Base-by-base conservation (phyloP, 352 stramenopile genomes). In the Phytophthora sp. region DNA sequence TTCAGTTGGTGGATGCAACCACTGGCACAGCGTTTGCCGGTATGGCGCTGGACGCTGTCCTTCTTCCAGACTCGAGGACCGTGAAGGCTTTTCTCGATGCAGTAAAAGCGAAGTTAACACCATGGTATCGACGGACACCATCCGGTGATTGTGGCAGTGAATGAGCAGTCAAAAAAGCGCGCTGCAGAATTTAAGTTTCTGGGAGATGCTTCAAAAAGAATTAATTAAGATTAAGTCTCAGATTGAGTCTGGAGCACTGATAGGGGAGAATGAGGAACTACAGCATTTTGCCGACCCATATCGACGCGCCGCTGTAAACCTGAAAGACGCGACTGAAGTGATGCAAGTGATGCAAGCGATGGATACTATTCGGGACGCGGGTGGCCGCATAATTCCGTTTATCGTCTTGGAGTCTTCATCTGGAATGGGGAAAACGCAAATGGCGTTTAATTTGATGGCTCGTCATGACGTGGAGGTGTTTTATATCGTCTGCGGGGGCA, bases 391-490 rank as follows among this genome's bases (percentile, higher is more conserved):
- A 12, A 28, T 39, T 9, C 34, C 34, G 3, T 56, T 56, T 46
- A 37, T 56, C n/a, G 24, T 45, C 11, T 56, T 46, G 34, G 49
- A 56, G 12, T 46, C 32, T 4, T 57, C 49, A 3, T 57, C 49
- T 37, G 49, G 49, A 28, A 46, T 30, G 49, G 49, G 49, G 7
- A 57, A 57, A 35, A 45, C 21, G 4, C 49, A 57, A 17, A 57
- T 57, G 49, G 49, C 49, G 32, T 57, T 57, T 23, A 57, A 57
- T 9, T 17, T 57, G 24, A 57, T 57, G 49, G 49, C 17, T 18
- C 34, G 49, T 20, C 23, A 46, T 44, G 49, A 46, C 8, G 17
- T 57, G 2, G 34, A 46, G 5, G 49, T 57, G 11, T 57, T 57
- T 46, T 48, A 57, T 35, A 46, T 48, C 35, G n/a, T 38, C 15